Percentiles rank a stretch among this genome's conserved stretches.
Evolutionary conservation across 225 moss, liverwort and hornwort genomes (phyloP).

Genomic region (Climacium dendroides): DNA sequence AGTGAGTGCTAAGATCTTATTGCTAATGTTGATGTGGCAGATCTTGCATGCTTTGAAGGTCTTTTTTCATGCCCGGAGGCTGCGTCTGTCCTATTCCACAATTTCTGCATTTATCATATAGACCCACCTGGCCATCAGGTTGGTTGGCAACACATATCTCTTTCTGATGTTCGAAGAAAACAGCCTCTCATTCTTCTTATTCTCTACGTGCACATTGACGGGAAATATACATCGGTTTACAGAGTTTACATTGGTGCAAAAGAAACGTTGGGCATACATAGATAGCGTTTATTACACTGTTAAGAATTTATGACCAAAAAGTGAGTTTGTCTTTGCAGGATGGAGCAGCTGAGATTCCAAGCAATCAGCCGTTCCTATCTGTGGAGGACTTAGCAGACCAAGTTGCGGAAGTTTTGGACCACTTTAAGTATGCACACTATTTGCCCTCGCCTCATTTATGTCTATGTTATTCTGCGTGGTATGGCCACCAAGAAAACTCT

Average conservation of each 20-base stretch:
- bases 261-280: not conserved
- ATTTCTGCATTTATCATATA: constrained; percentile 86
- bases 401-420: constrained; percentile 73
- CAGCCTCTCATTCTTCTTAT: not conserved
- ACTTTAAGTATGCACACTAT: constrained; percentile 39
- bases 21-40: constrained; percentile 14
- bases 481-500: not conserved
- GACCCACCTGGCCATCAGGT: constrained; percentile 89
- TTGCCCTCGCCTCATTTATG: not conserved
- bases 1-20: not conserved
- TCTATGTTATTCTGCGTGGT: not conserved
- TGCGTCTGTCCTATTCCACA: constrained; percentile 53
- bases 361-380: constrained; percentile 25
- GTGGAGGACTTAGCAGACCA: constrained; percentile 68
- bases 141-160: not conserved
- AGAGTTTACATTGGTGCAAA: not conserved
- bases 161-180: not conserved
- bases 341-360: constrained; percentile 50
- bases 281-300: not conserved
- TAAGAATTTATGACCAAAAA: not conserved
- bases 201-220: not conserved
- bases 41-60: constrained; percentile 71
- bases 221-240: not conserved
- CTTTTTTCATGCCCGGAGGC: constrained; percentile 79
- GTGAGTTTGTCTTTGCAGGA: constrained; percentile 13